Percentiles rank a stretch among this genome's conserved stretches.
phyloP scores from a whole-genome alignment of 2,329 filamentous ascomycete species.

The Didymella keratinophila region DNA sequence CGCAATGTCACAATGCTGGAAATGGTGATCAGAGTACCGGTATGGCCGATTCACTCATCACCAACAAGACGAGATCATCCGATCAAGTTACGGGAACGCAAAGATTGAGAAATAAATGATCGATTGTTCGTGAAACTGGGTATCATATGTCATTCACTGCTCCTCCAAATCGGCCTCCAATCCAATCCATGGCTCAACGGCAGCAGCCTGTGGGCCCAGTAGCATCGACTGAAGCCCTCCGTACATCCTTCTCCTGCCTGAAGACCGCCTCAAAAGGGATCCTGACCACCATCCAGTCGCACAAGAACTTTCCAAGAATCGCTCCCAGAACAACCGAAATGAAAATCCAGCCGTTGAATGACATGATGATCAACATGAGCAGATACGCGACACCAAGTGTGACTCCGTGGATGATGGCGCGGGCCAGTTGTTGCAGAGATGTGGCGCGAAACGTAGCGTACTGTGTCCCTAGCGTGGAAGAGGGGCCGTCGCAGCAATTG shows the following conservation, averaged over 20 bases:
- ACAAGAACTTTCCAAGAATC: conserved; percentile 75
- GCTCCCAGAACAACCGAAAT: conserved; percentile 82
- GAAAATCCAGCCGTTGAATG: conserved; percentile 76
- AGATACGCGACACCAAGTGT: conserved; percentile 81
- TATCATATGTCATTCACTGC: conserved; percentile 7
- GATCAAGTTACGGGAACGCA: background rate
- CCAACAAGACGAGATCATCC: background rate
- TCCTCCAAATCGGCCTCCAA: background rate
- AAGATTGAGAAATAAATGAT: background rate
- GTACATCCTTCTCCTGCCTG: conserved; percentile 36
- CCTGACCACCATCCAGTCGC: conserved; percentile 65
- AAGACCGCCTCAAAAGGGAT: conserved; percentile 33
- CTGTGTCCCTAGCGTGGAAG: conserved; percentile 31
- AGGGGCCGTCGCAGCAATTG: conserved; percentile 39
- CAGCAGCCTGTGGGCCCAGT: conserved; percentile 44
- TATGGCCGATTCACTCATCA: background rate
- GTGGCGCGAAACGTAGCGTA: conserved; percentile 60
- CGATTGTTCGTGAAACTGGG: conserved; percentile 5
- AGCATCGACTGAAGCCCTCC: conserved; percentile 30
- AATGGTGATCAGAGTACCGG: background rate
- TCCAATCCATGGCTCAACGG: conserved; percentile 18
- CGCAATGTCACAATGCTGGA: background rate
- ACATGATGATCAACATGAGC: conserved; percentile 76
- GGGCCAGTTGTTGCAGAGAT: conserved; percentile 69
- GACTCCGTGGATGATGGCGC: conserved; percentile 72